Base-by-base conservation (phyloP, 352 stramenopile species). In the Pythium diclinum region DNA sequence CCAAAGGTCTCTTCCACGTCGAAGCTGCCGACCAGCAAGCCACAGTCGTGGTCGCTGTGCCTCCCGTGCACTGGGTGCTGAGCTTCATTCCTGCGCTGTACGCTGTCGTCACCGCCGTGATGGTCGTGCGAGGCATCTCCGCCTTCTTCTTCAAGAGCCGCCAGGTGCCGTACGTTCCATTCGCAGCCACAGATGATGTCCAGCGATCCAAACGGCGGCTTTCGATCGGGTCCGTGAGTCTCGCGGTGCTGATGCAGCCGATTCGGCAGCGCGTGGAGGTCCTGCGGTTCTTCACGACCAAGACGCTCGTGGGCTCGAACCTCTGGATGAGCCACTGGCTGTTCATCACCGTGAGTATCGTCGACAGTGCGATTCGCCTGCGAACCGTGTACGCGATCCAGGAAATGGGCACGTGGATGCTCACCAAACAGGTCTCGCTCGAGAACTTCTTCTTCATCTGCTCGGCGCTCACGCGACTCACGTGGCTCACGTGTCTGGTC, bases 381-480 rank as follows among this genome's bases (percentile, higher is more conserved):
- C 58, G 48, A 8, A 48, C 21, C 10, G 40, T 53, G 19, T 68
- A 68, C 55, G 16, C 36, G 19, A 19, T 49, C 13, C 28, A 64
- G 8, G 54, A 68, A 36, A 56, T 64, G 33, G 65, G 59, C 53
- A 68, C 59, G 51, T 63, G 59, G 59, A 67, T 72, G 60, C 55
- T 72, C 7, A 44, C 47, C 34, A 59, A 65, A 36, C 42, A 64
- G 9, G 46, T 72, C 5, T 59, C 30, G 9, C 7, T 72, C 32
- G 59, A 68, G 17, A 69, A 72, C 49, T 72, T 72, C 32, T 14
- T 68, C 30, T 67, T 72, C 48, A 25, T 67, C 19, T 72, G 59
- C 34, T 34, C 59, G 25, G 47, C 52, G 32, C 46, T 67, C 14
- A 60, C 53, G 7, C 21, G 46, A 19, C 44, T 72, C 53, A 71